Conservation (phyloP, 352 stramenopile species). For the Globisporangium recalcitrans region DNA sequence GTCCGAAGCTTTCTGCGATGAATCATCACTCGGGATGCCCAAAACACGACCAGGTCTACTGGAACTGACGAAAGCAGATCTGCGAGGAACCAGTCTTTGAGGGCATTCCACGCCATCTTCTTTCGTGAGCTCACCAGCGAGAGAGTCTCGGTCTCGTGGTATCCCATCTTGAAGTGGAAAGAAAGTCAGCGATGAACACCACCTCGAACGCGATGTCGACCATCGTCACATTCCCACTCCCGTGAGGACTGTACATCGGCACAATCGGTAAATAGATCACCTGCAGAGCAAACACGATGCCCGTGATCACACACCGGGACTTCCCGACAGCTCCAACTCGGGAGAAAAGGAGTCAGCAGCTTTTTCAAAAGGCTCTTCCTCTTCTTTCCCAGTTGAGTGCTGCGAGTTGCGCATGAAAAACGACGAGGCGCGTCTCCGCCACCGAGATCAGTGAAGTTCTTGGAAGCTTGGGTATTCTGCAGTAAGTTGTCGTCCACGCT, state of each 20-base stretch:
- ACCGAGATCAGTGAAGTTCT: background rate
- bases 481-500: background rate
- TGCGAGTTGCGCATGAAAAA: background rate
- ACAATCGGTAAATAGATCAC: conserved; percentile 4
- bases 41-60: conserved; percentile 1
- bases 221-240: conserved; percentile 1
- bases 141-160: conserved; percentile 2
- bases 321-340: background rate
- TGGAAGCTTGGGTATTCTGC: background rate
- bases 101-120: conserved; percentile 6
- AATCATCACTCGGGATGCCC: background rate
- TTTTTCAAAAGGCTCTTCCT: background rate
- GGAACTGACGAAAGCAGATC: conserved; percentile 11
- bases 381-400: background rate
- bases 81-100: conserved; percentile 7
- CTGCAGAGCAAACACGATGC: conserved; percentile 8
- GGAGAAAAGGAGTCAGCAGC: conserved; percentile 3
- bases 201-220: conserved; percentile 14
- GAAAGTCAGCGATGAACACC: background rate
- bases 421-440: background rate
- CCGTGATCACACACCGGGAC: background rate
- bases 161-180: conserved; percentile 13
- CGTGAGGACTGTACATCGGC: conserved; percentile 1
- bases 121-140: conserved; percentile 1
- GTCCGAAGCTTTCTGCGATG: background rate